These are phyloP conservation scores for Colletotrichum zoysiae DNA, from an alignment of 2,329 filamentous ascomycete species.

Conservation along the genomic window DNA sequence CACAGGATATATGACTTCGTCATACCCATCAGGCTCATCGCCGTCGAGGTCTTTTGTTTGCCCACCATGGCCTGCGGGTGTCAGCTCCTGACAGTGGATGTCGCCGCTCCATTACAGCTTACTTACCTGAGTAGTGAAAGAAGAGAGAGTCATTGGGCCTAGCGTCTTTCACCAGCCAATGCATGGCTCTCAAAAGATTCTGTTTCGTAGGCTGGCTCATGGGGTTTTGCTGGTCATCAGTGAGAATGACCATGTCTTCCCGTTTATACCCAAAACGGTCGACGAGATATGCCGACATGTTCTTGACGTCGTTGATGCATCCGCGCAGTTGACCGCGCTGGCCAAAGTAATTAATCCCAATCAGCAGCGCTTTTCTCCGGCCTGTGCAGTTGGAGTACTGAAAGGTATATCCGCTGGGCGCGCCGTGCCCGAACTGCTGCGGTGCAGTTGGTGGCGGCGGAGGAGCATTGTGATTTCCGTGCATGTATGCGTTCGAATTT, in stretches of 20 bases:
- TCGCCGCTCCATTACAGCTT: slow-evolving; percentile 48
- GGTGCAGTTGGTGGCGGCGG: slow-evolving; percentile 74
- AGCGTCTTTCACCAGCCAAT: slow-evolving; percentile 96
- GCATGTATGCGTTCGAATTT: slow-evolving; percentile 66
- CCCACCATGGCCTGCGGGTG: slow-evolving; percentile 75
- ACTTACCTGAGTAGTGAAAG: slow-evolving; percentile 96
- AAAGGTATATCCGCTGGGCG: slow-evolving; percentile 84
- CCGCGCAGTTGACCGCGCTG: slow-evolving; percentile 91
- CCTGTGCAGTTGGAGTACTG: slow-evolving; percentile 94
- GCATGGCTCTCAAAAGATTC: slow-evolving; percentile 96
- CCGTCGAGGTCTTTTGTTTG: slow-evolving; percentile 84
- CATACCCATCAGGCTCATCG: slow-evolving; percentile 84
- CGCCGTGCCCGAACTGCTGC: slow-evolving; percentile 83
- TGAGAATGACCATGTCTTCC: slow-evolving; percentile 97
- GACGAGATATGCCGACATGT: slow-evolving; percentile 93
- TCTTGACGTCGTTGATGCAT: slow-evolving; percentile 97
- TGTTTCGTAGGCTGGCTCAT: slow-evolving; percentile 98
- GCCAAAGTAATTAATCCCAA: slow-evolving; percentile 97
- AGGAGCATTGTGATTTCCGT: slow-evolving; percentile 70
- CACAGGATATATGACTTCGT: slow-evolving; percentile 87
- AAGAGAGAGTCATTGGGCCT: slow-evolving; percentile 94
- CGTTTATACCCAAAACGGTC: slow-evolving; percentile 92
- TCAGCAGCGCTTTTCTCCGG: slow-evolving; percentile 86
- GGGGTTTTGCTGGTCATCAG: slow-evolving; percentile 95
- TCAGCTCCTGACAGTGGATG: slow-evolving; percentile 26